A percentile compares a stretch with the other conserved stretches of the same genome.
Conservation (phyloP, 495 filamentous ascomycete species). For the Hypoxylon crocopeplum region DNA sequence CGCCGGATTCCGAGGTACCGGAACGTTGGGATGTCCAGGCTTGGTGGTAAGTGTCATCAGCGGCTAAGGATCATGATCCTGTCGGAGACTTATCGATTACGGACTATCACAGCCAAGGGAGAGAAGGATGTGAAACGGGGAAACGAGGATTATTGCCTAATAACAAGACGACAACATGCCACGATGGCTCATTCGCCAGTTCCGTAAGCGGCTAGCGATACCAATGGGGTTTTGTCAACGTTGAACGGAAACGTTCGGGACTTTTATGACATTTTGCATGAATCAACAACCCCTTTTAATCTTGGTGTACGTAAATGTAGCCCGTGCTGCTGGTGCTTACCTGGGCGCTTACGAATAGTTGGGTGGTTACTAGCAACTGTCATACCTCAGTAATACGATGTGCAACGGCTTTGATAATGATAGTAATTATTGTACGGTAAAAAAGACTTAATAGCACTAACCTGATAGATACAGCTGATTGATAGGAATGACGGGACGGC, state of each 20-base stretch:
- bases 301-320: too few relatives aligned
- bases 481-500: too few relatives aligned
- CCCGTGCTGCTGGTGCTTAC: background rate
- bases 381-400: too few relatives aligned
- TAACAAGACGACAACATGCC: background rate
- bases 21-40: conserved; percentile 11
- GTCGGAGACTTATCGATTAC: conserved; percentile 6
- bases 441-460: too few relatives aligned
- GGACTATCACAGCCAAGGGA: background rate
- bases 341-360: background rate
- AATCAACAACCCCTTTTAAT: conserved; percentile 20
- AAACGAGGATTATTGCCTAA: conserved; percentile 12
- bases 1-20: conserved; percentile 25
- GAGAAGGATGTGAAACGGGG: conserved; percentile 19
- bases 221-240: conserved; percentile 24
- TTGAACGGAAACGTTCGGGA: conserved; percentile 12
- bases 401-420: too few relatives aligned
- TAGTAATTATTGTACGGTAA: too few relatives aligned
- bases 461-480: too few relatives aligned
- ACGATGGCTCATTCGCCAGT: conserved; percentile 14
- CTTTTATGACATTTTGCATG: conserved; percentile 14
- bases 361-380: too few relatives aligned
- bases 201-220: conserved; percentile 24
- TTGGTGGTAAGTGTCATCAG: conserved; percentile 11
- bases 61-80: conserved; percentile 12